Base-by-base conservation (phyloP, 306 rosid genomes). In the Vachellia collinsii region DNA sequence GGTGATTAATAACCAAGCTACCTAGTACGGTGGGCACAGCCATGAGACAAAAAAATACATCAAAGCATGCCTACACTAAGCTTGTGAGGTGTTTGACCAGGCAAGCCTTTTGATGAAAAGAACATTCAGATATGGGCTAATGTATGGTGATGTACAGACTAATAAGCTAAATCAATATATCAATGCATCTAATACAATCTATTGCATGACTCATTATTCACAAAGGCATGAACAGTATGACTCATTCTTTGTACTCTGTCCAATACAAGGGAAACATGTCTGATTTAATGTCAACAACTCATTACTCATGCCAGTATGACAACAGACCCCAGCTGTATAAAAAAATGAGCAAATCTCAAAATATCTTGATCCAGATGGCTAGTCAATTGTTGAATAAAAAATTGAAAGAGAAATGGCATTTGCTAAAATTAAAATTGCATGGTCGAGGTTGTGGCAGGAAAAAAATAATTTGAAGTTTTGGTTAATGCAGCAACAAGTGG, bases 1-100 rank as follows among this genome's bases (percentile, higher is more conserved):
- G 74, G 70, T 34, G 63, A 61, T 36, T 50, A 46, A 58, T 19
- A 74, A 39, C 75, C 63, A 79, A 69, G 41, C 72, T 48, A 50
- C 63, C 41, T 20, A 41, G 34, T 14, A 63, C 6, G 37, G 69
- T 13, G 20, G 43, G 13, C 42, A 34, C 42, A 23, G 12, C 19
- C 16, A 4, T 10, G 34, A 29, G 34, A 29, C 34, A 29, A 29
- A 29, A 29, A 29, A 1, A 29, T 29, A 2, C 34, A 29, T 29
- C 34, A 29, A 29, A 29, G 34, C 34, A 29, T 29, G 34, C 34
- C 34, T 29, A 29, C 34, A 29, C 34, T 29, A 56, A 10, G 20
- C 34, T 56, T 6, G 63, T 7, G 3, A 53, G 11, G 5, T 20
- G 63, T 56, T 56, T 56, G 34, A 56, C 29, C 8, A 20, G 11